phyloP scores from a whole-genome alignment of 352 stramenopile genomes.

The Globisporangium recalcitrans region DNA sequence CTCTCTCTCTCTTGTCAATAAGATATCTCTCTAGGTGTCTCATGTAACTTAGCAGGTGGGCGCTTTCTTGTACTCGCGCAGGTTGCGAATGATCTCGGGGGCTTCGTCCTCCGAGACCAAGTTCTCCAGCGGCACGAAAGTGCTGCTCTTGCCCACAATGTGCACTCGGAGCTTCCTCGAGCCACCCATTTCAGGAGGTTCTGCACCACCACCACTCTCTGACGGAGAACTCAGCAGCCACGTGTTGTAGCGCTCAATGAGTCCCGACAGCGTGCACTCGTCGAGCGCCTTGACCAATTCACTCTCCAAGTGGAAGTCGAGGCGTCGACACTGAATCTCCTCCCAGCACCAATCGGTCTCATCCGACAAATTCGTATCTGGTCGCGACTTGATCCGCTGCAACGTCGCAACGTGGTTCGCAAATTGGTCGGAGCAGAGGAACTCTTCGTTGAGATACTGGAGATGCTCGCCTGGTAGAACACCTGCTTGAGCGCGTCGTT shows the following conservation, averaged over 20 bases:
- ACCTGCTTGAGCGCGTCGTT: slow-evolving; percentile 62
- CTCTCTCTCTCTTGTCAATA: not conserved
- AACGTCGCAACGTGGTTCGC: slow-evolving; percentile 41
- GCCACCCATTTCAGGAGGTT: not conserved
- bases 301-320: slow-evolving; percentile 58
- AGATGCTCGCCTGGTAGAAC: slow-evolving; percentile 52
- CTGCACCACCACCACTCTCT: not conserved
- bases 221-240: slow-evolving; percentile 36
- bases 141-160: slow-evolving; percentile 60
- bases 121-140: slow-evolving; percentile 55
- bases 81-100: slow-evolving; percentile 54
- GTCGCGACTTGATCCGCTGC: slow-evolving; percentile 37
- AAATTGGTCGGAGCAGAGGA: slow-evolving; percentile 25
- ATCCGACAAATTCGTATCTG: slow-evolving; percentile 45
- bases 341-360: slow-evolving; percentile 70
- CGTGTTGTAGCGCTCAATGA: slow-evolving; percentile 39
- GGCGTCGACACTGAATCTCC: slow-evolving; percentile 55
- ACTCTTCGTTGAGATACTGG: slow-evolving; percentile 25
- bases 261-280: slow-evolving; percentile 33
- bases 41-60: slow-evolving; percentile 37
- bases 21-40: not conserved
- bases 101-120: slow-evolving; percentile 41
- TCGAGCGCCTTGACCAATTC: slow-evolving; percentile 36
- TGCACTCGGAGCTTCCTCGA: slow-evolving; percentile 66
- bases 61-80: slow-evolving; percentile 53